Evolutionary conservation across 2,329 filamentous ascomycete species (phyloP).

Genomic region (Botrytis galanthina): DNA sequence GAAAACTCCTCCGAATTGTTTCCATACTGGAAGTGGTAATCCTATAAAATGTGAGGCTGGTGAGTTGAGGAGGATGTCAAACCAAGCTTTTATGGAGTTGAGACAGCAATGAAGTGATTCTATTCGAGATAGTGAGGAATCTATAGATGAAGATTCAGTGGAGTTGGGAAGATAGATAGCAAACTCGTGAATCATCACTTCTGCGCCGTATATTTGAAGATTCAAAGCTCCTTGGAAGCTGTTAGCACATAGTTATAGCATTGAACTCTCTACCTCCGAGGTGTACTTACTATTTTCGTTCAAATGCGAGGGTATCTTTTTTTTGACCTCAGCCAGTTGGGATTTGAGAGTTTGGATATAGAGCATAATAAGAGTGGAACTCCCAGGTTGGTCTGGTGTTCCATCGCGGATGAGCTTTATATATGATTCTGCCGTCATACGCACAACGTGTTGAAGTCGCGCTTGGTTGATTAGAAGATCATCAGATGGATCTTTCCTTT

Average conservation of each 20-base stretch:
- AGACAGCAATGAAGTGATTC: background rate
- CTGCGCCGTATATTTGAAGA: constrained; percentile 4
- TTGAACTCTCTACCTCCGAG: background rate
- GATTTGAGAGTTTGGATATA: constrained; percentile 14
- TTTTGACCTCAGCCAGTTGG: background rate
- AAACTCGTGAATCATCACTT: constrained; percentile 11
- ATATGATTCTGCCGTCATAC: constrained; percentile 1
- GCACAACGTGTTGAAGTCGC: constrained; percentile 2
- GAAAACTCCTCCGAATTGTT: constrained; percentile 7
- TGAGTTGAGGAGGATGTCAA: background rate
- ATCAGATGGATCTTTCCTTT: constrained; percentile 4
- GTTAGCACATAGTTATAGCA: background rate
- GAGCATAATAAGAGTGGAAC: background rate
- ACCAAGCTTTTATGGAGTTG: constrained; percentile 11
- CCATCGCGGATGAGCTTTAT: constrained; percentile 13
- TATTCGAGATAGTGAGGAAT: constrained; percentile 2
- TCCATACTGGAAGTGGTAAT: constrained; percentile 7
- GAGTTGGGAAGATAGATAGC: constrained; percentile 10
- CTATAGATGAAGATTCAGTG: background rate
- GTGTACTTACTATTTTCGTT: background rate
- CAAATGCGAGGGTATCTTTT: constrained; percentile 6
- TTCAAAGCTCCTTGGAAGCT: background rate
- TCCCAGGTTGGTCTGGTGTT: background rate
- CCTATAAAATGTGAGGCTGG: constrained; percentile 2
- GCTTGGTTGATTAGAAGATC: background rate